phyloP scores from a whole-genome alignment of 2,329 filamentous ascomycete genomes.

The Trichophyton rubrum region DNA sequence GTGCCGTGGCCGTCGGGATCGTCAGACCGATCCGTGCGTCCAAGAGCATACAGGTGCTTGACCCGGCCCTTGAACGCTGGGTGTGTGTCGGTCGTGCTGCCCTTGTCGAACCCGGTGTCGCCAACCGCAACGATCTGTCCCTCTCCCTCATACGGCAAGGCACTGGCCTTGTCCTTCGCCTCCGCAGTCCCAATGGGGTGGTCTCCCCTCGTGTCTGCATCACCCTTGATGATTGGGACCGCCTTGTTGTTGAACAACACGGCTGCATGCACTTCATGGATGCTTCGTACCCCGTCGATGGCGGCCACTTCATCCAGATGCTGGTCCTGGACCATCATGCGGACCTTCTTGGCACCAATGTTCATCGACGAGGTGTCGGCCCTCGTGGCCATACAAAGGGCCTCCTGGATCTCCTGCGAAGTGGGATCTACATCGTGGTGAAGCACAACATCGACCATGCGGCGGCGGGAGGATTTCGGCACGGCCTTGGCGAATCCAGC shows the following conservation, averaged over 20 bases:
- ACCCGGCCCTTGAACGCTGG: conserved; percentile 14
- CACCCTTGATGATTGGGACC: conserved; percentile 11
- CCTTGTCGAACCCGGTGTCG: conserved; percentile 17
- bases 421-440: conserved; percentile 12
- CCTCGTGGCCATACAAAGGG: conserved; percentile 9
- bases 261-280: conserved; percentile 12
- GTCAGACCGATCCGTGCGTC: conserved; percentile 7
- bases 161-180: conserved; percentile 4
- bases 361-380: conserved; percentile 7
- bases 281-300: conserved; percentile 12
- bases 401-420: conserved; percentile 5
- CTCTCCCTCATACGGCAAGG: conserved; percentile 10
- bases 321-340: conserved; percentile 11
- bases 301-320: conserved; percentile 13
- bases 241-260: conserved; percentile 16
- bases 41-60: conserved; percentile 12
- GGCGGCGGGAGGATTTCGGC: conserved; percentile 3
- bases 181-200: conserved; percentile 4
- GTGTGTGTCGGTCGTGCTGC: conserved; percentile 11
- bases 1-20: conserved; percentile 17
- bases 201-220: conserved; percentile 3
- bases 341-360: conserved; percentile 7
- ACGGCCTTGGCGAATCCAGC: conserved; percentile 5
- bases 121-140: conserved; percentile 16
- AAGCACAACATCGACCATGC: conserved; percentile 11